phyloP scores from a whole-genome alignment of 2,329 filamentous ascomycete genomes.

The Venturia asperata region DNA sequence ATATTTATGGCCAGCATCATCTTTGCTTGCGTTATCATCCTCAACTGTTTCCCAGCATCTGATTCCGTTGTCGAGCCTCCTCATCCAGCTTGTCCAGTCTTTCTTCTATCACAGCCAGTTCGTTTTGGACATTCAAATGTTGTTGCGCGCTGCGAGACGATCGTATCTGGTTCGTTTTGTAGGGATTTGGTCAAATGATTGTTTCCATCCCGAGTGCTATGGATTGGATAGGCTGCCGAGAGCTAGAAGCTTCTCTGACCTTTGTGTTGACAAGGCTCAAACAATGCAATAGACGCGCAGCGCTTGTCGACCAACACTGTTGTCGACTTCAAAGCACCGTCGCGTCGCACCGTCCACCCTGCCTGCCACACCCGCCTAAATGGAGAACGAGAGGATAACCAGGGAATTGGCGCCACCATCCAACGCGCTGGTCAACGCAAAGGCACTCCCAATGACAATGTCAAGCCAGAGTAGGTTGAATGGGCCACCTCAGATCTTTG shows the following conservation, averaged over 20 bases:
- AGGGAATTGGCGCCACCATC: too few species aligned
- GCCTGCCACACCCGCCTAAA: too few species aligned
- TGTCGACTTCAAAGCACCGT: too few species aligned
- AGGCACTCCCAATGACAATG: too few species aligned
- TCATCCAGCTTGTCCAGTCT: slow-evolving; percentile 21
- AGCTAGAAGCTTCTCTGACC: not conserved
- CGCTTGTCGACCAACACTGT: too few species aligned
- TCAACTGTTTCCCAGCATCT: slow-evolving; percentile 15
- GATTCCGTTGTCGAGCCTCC: not conserved
- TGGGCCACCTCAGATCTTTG: too few species aligned
- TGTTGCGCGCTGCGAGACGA: not conserved
- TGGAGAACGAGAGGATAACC: too few species aligned
- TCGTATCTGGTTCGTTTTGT: slow-evolving; percentile 83
- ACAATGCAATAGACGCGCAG: not conserved
- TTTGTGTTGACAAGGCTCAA: not conserved
- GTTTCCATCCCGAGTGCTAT: slow-evolving; percentile 99
- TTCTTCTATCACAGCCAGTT: slow-evolving; percentile 21
- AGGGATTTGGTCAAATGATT: slow-evolving; percentile 96
- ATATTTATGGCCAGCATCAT: too few species aligned
- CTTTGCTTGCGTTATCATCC: too few species aligned
- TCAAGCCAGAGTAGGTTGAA: too few species aligned
- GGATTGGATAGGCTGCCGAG: not conserved
- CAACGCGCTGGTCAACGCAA: too few species aligned
- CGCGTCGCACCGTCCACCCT: too few species aligned
- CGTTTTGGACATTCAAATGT: slow-evolving; percentile 23